Evolutionary conservation across 495 filamentous ascomycete genomes (phyloP).

Genomic region (Cercophora samala): DNA sequence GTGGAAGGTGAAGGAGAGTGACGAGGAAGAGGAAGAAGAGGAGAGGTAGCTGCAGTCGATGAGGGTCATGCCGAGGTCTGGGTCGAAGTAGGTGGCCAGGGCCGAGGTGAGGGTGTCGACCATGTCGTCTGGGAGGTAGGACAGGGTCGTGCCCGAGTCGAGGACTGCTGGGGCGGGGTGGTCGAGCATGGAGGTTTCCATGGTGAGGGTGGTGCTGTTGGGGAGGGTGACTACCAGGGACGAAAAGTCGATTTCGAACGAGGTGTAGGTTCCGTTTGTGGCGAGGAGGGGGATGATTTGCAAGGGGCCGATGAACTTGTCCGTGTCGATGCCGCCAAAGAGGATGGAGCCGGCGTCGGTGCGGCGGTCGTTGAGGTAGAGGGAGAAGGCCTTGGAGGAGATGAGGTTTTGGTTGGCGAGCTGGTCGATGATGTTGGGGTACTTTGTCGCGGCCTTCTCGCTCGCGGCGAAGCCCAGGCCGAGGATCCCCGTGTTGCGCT

Average conservation of each 20-base stretch:
- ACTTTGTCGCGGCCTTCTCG: conserved; percentile 62
- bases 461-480: conserved; percentile 81
- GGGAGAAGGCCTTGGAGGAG: conserved; percentile 76
- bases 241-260: conserved; percentile 42
- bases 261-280: conserved; percentile 35
- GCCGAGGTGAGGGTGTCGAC: conserved; percentile 54
- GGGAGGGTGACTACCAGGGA: conserved; percentile 32
- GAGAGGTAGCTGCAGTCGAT: conserved; percentile 49
- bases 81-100: conserved; percentile 52
- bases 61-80: conserved; percentile 41
- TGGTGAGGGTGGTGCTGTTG: conserved; percentile 33
- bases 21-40: conserved; percentile 27
- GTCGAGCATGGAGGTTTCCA: conserved; percentile 41
- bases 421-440: conserved; percentile 74
- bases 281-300: conserved; percentile 64
- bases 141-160: conserved; percentile 80
- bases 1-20: conserved; percentile 59
- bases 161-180: conserved; percentile 59
- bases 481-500: conserved; percentile 72
- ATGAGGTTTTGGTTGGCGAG: conserved; percentile 70
- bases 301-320: conserved; percentile 75
- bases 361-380: conserved; percentile 67
- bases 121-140: conserved; percentile 70
- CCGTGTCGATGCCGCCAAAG: conserved; percentile 86
- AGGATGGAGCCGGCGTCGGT: conserved; percentile 73